These are phyloP conservation scores for Fusarium sp. DNA, from an alignment of 2,329 filamentous ascomycete genomes.

Conservation along the genomic window DNA sequence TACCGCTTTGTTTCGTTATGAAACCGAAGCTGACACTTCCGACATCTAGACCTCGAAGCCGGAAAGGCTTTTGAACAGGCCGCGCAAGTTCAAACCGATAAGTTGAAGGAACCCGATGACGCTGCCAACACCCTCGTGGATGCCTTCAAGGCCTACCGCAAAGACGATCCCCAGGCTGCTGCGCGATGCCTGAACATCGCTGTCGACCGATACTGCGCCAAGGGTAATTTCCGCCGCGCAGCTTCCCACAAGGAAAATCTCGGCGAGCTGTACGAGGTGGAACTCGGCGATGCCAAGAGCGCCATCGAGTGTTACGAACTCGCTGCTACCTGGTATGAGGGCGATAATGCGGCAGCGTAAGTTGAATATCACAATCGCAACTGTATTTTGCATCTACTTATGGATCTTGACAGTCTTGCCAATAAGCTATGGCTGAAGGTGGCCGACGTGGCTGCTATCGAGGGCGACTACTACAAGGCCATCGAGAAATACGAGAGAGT, in stretches of 20 bases:
- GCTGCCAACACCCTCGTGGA: constrained; percentile 88
- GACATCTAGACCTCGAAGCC: constrained; percentile 76
- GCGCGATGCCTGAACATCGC: constrained; percentile 81
- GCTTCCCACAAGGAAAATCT: constrained; percentile 91
- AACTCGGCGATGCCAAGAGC: constrained; percentile 79
- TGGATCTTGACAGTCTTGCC: constrained; percentile 68
- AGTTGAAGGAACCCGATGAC: constrained; percentile 91
- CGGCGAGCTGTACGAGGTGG: constrained; percentile 85
- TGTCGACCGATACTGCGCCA: constrained; percentile 85
- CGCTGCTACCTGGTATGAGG: constrained; percentile 89
- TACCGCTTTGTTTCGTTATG: not conserved
- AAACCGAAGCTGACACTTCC: constrained; percentile 15
- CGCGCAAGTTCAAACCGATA: constrained; percentile 80
- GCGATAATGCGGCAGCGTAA: constrained; percentile 84
- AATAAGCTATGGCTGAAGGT: constrained; percentile 96
- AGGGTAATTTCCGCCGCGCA: constrained; percentile 90
- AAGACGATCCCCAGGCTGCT: constrained; percentile 83
- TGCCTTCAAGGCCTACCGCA: constrained; percentile 94
- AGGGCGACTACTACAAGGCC: constrained; percentile 84
- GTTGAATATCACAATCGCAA: constrained; percentile 44
- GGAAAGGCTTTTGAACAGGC: constrained; percentile 88
- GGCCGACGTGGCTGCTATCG: constrained; percentile 84
- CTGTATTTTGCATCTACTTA: not conserved
- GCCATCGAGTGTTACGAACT: constrained; percentile 87
- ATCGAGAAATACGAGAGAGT: constrained; percentile 88